Conservation (phyloP, 768 basidiomycete genomes). For the Piloderma croceum region DNA sequence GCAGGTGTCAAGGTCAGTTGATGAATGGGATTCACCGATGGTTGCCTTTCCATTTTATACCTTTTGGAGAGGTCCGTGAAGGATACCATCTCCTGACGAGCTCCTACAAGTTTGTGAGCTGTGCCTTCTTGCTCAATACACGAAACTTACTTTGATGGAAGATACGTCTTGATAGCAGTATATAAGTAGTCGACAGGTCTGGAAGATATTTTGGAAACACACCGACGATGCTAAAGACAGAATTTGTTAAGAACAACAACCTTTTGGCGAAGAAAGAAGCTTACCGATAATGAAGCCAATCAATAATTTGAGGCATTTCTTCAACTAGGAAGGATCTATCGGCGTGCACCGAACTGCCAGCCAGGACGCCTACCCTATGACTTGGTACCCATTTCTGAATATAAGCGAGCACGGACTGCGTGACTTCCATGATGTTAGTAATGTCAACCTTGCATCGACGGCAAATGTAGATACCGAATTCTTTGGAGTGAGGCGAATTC, state of each 20-base stretch:
- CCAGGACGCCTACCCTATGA: slow-evolving; percentile 58
- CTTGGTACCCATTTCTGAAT: slow-evolving; percentile 82
- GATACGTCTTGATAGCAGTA: slow-evolving; percentile 62
- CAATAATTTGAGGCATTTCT: slow-evolving; percentile 75
- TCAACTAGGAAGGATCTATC: slow-evolving; percentile 68
- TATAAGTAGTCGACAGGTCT: slow-evolving; percentile 2
- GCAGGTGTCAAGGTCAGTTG: background rate
- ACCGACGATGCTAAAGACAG: slow-evolving; percentile 59
- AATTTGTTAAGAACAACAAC: background rate
- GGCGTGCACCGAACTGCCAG: slow-evolving; percentile 83
- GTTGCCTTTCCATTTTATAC: slow-evolving; percentile 29
- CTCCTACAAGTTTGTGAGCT: slow-evolving; percentile 42
- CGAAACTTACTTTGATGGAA: slow-evolving; percentile 58
- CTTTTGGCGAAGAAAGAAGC: slow-evolving; percentile 2
- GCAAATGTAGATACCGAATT: too few species aligned
- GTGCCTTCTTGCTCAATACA: background rate
- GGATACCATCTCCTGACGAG: slow-evolving; percentile 71
- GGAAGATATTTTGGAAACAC: slow-evolving; percentile 21
- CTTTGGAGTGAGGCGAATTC: slow-evolving; percentile 56
- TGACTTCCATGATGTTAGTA: background rate
- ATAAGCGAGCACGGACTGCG: slow-evolving; percentile 57
- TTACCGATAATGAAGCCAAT: slow-evolving; percentile 81
- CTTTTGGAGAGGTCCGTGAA: slow-evolving; percentile 15
- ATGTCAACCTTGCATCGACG: too few species aligned
- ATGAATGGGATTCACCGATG: slow-evolving; percentile 47